Evolutionary conservation across 1,139 yeast species (phyloP), one percentile per base, ranked within the genome.

Genomic region (Candida freyschussii): DNA sequence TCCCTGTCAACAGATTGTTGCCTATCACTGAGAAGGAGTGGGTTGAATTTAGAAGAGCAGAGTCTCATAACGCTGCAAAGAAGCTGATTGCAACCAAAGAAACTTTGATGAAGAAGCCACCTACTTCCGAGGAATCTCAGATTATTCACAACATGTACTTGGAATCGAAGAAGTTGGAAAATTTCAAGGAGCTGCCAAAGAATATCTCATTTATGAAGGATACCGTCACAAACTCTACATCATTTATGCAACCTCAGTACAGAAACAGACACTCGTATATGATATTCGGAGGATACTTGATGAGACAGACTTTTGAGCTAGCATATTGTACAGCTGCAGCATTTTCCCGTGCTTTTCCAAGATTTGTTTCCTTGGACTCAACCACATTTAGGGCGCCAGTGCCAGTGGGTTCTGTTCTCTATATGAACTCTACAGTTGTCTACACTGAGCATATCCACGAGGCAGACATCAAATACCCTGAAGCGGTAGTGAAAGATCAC

Each of bases 231-330:
- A 65, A 71, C 34, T 82, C 94, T 7, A 84, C 96, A 6, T 68
- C 79, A 48, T 78, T 87, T 60, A 89, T 87, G 93, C 96, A 87
- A 62, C 96, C 96, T 2, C 96, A 87, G 62, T 87, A 86, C 62
- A 75, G 96, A 60, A 87, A 87, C 64, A 75, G 95, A 56, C 96
- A 87, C 55, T 83, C 94, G 9, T 84, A 82, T 59, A 86, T 87
- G 89, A 84, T 87, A 33, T 87, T 87, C 57, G 96, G 96, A 46
- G 96, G 96, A 17, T 87, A 87, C 53, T 65, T 87, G 52, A 72
- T 87, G 63, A 77, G 96, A 58, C 95, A 86, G 60, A 77, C 95
- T 5, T 87, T 87, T 57, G 96, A 87, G 57, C 72, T 87, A 50
- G 96, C 95, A 2, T 87, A 87, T 57, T 83, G 95, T 59, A 78